A percentile compares a stretch with the other conserved stretches of the same genome.
Conservation (phyloP, 1,139 yeast genomes). For the Yamadazyma oceani region DNA sequence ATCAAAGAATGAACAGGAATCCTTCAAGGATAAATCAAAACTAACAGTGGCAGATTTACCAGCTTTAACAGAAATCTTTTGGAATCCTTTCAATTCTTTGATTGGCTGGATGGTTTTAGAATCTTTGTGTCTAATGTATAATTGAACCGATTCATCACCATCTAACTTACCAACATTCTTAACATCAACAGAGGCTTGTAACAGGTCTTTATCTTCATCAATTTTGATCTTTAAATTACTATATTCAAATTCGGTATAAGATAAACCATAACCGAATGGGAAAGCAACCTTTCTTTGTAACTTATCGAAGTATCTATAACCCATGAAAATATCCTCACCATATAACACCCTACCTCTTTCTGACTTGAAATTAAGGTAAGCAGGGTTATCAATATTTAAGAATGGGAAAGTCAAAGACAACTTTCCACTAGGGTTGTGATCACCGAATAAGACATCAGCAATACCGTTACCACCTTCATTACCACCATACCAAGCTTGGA, state of each 20-base stretch:
- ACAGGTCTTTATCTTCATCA: slow-evolving; percentile 14
- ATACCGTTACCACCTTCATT: slow-evolving; percentile 26
- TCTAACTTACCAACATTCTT: slow-evolving; percentile 38
- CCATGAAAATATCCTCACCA: slow-evolving; percentile 58
- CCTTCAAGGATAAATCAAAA: slow-evolving; percentile 37
- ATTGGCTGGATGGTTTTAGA: slow-evolving; percentile 48
- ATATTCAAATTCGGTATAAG: slow-evolving; percentile 49
- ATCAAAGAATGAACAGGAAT: slow-evolving; percentile 56
- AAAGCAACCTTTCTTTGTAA: slow-evolving; percentile 45
- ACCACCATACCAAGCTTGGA: slow-evolving; percentile 52
- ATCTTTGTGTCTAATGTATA: slow-evolving; percentile 38
- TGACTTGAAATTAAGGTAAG: slow-evolving; percentile 37
- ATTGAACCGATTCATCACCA: slow-evolving; percentile 49
- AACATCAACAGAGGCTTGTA: slow-evolving; percentile 30
- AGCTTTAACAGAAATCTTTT: slow-evolving; percentile 42
- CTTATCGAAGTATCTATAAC: slow-evolving; percentile 60
- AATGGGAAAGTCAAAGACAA: slow-evolving; percentile 45
- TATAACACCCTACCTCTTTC: slow-evolving; percentile 54
- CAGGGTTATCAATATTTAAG: slow-evolving; percentile 41
- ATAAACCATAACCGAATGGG: slow-evolving; percentile 64
- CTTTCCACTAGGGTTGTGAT: slow-evolving; percentile 30
- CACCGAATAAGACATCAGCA: slow-evolving; percentile 27
- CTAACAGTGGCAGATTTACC: slow-evolving; percentile 37
- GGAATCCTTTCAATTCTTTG: slow-evolving; percentile 58
- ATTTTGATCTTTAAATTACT: slow-evolving; percentile 15